Base-by-base conservation (phyloP, 1,284 basidiomycete species). In the Vanrija humicola region DNA sequence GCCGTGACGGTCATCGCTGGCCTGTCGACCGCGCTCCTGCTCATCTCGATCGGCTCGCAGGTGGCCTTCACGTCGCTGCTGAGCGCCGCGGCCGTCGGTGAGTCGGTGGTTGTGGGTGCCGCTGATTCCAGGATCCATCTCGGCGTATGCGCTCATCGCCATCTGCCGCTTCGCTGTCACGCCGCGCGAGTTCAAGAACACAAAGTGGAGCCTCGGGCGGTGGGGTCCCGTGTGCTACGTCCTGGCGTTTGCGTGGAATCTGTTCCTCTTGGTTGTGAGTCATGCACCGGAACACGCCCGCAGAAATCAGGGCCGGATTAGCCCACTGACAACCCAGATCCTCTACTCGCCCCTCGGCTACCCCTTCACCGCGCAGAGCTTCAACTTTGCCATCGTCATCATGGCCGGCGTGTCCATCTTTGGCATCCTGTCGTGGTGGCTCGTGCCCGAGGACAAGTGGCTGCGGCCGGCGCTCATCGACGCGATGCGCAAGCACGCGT, bases 31-130 rank as follows among this genome's bases (percentile, higher is more conserved):
- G 50, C 75, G 29, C 67, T 92, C 15, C 79, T 92, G 23, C 90
- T 88, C 79, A 86, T 87, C 5, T 90, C 90, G 64, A 78, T 92
- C 19, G 87, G 89, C 1, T 89, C 87, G 64, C 83, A 86, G 63
- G 89, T 90, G 39, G 89, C 90, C 1, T 92, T 92, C 79, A 88
- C 85, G 3, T 90, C 87, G 15, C 79, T 92, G 55, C 82, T 90
- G 43, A 89, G 87, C 9, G 89, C 89, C 7, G 86, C 87, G n/a
- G 87, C 80, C 6, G 81, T 89, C 7, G 40, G 47, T 49, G 29
- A n/a, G 39, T 50, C 26, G 25, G 10, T 9, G 21, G 21, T 23
- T 23, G 21, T 23, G 21, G 18, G 26, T 39, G 43, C 12, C 15
- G 18, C 43, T 38, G 6, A 39, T 21, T 1, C 6, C 29, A 39